Evolutionary conservation across 1,284 basidiomycete genomes (phyloP).

Genomic region (Ustilago loliicola): DNA sequence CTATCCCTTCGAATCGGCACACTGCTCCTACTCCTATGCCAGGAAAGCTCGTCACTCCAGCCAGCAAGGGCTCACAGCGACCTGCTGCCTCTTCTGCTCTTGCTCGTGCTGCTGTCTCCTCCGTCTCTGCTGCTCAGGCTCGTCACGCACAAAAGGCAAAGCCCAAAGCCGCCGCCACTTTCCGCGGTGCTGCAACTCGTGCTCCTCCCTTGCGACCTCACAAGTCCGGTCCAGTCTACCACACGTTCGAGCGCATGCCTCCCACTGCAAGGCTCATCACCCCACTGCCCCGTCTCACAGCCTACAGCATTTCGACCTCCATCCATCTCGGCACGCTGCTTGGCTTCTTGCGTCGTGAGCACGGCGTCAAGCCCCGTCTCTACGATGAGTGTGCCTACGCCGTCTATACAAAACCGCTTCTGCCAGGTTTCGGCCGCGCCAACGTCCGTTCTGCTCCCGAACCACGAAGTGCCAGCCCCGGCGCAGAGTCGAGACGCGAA

Average conservation of each 20-base stretch:
- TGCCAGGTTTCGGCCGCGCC: slow-evolving; percentile 89
- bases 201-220: slow-evolving; percentile 50
- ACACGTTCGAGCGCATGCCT: slow-evolving; percentile 68
- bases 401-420: slow-evolving; percentile 89
- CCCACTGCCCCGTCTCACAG: slow-evolving; percentile 71
- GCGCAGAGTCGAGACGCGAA: slow-evolving; percentile 77
- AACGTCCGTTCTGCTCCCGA: slow-evolving; percentile 84
- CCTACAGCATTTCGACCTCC: slow-evolving; percentile 85
- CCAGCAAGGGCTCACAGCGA: slow-evolving; percentile 35
- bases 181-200: slow-evolving; percentile 38
- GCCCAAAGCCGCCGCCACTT: slow-evolving; percentile 41
- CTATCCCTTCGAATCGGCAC: slow-evolving; percentile 43
- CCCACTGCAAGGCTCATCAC: slow-evolving; percentile 60
- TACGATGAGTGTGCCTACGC: slow-evolving; percentile 95
- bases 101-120: slow-evolving; percentile 47
- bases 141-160: slow-evolving; percentile 34
- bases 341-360: slow-evolving; percentile 87
- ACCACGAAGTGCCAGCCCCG: slow-evolving; percentile 74
- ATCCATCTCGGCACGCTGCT: slow-evolving; percentile 66
- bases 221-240: slow-evolving; percentile 62
- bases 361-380: slow-evolving; percentile 87
- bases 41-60: slow-evolving; percentile 44
- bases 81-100: slow-evolving; percentile 52
- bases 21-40: slow-evolving; percentile 31
- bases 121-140: slow-evolving; percentile 42